These are phyloP conservation scores for Solanum appendiculatum DNA, from an alignment of 257 asterid species.

Conservation along the genomic window DNA sequence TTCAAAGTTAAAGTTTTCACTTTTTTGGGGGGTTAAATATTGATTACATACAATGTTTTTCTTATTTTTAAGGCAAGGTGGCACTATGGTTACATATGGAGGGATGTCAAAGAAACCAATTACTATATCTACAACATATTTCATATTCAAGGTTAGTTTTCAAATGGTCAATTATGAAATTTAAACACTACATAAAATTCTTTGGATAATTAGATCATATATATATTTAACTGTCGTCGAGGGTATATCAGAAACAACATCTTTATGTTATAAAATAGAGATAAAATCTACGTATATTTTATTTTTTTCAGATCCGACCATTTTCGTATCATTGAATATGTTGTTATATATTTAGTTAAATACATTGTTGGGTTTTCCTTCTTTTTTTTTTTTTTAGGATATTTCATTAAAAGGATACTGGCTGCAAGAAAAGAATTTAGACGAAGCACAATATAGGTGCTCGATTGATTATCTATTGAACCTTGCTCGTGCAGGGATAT, in stretches of 20 bases:
- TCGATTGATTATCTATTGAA: constrained; percentile 63
- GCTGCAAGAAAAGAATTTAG: constrained; percentile 60
- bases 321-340: too few species aligned
- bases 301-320: too few species aligned
- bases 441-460: constrained; percentile 44
- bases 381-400: constrained; percentile 25
- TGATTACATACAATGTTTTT: background rate
- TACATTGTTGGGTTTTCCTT: background rate
- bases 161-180: too few species aligned
- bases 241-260: too few species aligned
- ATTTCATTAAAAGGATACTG: constrained; percentile 80
- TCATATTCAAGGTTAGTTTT: constrained; percentile 63
- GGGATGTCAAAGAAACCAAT: constrained; percentile 7
- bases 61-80: constrained; percentile 16
- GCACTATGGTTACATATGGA: too few species aligned
- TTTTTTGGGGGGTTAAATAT: background rate
- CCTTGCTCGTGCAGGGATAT: constrained; percentile 47
- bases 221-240: too few species aligned
- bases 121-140: constrained; percentile 63
- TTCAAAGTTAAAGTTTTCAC: background rate
- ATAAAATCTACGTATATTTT: too few species aligned
- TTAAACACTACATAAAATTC: too few species aligned
- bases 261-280: too few species aligned
- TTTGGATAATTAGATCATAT: too few species aligned
- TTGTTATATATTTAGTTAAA: too few species aligned